phyloP scores from a whole-genome alignment of 2,329 filamentous ascomycete genomes.

The Aspergillus sclerotialis region DNA sequence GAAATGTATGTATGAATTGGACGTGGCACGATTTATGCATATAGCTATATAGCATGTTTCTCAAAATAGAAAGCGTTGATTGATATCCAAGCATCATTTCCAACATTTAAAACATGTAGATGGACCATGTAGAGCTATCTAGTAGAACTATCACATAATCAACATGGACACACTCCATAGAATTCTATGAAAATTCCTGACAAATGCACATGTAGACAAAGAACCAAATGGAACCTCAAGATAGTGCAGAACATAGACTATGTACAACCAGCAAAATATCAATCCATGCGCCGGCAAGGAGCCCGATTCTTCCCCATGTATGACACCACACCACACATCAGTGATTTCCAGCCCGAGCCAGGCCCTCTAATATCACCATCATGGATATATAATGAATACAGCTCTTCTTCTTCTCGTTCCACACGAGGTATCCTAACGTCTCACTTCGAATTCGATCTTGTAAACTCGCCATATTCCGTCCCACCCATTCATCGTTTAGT shows the following conservation, averaged over 20 bases:
- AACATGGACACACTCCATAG: no score
- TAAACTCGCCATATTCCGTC: no score
- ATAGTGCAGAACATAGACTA: constrained; percentile 22
- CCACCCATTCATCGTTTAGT: constrained; percentile 34
- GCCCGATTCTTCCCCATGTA: constrained; percentile 4
- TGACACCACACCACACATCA: neutral
- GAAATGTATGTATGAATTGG: neutral
- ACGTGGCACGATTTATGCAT: neutral
- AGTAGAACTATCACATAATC: no score
- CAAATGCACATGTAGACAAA: neutral
- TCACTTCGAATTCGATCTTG: constrained; percentile 3
- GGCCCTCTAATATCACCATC: neutral
- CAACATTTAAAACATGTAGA: neutral
- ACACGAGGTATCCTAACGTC: constrained; percentile 14
- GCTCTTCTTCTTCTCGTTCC: neutral
- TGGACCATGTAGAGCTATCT: neutral
- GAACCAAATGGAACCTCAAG: neutral
- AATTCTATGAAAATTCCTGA: no score
- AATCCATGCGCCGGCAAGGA: constrained; percentile 22
- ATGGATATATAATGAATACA: neutral
- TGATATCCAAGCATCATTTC: neutral
- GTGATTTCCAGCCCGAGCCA: constrained; percentile 3
- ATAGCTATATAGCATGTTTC: neutral
- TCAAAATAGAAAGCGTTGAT: neutral
- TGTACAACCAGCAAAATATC: constrained; percentile 29